A percentile compares a stretch with the other conserved stretches of the same genome.
Conservation (phyloP, 495 filamentous ascomycete genomes). For the Penicillium lagena region DNA sequence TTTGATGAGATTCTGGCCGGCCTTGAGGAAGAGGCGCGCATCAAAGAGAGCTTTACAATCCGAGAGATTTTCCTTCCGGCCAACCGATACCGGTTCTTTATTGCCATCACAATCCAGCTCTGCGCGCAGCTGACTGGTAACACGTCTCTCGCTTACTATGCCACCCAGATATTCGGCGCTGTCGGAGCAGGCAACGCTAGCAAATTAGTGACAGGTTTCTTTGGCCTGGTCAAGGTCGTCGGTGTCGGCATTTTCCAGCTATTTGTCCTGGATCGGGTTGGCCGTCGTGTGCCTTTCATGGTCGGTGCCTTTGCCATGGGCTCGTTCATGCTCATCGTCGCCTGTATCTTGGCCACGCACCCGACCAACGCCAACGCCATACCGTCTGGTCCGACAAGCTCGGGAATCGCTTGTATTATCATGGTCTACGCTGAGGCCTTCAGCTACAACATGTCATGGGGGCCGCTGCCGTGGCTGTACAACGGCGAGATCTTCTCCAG, state of each 20-base stretch:
- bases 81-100: constrained; percentile 37
- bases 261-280: constrained; percentile 46
- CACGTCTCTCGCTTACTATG: constrained; percentile 43
- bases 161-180: constrained; percentile 39
- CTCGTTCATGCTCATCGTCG: constrained; percentile 47
- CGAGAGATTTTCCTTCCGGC: constrained; percentile 35
- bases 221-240: constrained; percentile 41
- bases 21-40: constrained; percentile 37
- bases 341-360: constrained; percentile 38
- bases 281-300: constrained; percentile 47
- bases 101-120: constrained; percentile 37
- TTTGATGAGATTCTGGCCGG: constrained; percentile 26
- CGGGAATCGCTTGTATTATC: constrained; percentile 40
- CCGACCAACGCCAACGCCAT: constrained; percentile 24
- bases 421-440: constrained; percentile 46
- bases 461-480: constrained; percentile 30
- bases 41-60: constrained; percentile 32
- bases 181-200: constrained; percentile 35
- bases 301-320: constrained; percentile 45
- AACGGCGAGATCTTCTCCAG: constrained; percentile 48
- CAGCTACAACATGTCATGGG: constrained; percentile 38
- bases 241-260: constrained; percentile 35
- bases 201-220: constrained; percentile 43
- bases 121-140: constrained; percentile 42
- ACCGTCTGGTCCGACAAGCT: constrained; percentile 19